Conservation (phyloP, 441 rosid genomes). For the Mallotus japonicus region DNA sequence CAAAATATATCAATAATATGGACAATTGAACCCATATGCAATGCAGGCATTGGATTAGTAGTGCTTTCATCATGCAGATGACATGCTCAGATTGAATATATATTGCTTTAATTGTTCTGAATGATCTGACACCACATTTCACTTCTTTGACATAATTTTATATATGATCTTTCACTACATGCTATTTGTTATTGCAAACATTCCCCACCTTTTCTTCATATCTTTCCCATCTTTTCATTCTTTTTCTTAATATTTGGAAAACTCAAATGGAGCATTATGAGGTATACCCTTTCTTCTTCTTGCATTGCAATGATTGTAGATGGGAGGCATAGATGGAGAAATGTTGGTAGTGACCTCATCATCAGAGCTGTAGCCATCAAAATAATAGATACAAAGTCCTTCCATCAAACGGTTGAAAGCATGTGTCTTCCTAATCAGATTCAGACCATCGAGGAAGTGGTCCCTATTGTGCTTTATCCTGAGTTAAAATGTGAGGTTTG, state of each 20-base stretch:
- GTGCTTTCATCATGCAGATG: too few relatives aligned
- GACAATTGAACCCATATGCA: too few relatives aligned
- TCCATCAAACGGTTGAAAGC: conserved; percentile 59
- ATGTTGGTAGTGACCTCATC: conserved; percentile 45
- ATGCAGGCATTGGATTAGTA: too few relatives aligned
- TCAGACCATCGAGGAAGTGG: conserved; percentile 43
- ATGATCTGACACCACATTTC: neutral
- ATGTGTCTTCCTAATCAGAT: conserved; percentile 47
- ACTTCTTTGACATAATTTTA: neutral
- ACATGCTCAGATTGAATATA: too few relatives aligned
- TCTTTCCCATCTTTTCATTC: neutral
- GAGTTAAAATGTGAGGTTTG: conserved; percentile 51
- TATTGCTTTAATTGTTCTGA: too few relatives aligned
- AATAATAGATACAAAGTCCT: conserved; percentile 45
- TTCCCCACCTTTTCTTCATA: neutral
- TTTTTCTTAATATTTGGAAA: neutral
- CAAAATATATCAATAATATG: too few relatives aligned
- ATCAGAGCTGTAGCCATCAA: conserved; percentile 45
- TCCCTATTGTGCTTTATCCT: conserved; percentile 46
- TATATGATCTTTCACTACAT: neutral
- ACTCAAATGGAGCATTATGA: conserved; percentile 69
- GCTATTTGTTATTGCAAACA: neutral
- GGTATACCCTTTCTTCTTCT: conserved; percentile 78
- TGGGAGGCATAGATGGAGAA: conserved; percentile 67
- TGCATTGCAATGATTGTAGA: conserved; percentile 60